Conservation (phyloP, 108 stramenopile species). For the Aurantiochytrium sp. region DNA sequence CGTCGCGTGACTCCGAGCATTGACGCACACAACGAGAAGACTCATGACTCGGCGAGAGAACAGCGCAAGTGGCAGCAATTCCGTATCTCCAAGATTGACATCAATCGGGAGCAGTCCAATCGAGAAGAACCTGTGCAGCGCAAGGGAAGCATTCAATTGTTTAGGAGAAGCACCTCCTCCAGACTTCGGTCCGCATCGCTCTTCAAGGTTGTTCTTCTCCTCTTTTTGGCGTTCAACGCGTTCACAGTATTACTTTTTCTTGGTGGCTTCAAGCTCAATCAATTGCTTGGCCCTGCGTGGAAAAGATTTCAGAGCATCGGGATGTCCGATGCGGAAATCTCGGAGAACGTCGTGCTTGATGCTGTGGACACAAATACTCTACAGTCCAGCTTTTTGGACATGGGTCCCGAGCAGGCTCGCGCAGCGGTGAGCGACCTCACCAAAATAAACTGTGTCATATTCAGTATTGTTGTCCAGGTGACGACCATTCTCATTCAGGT, state of each 20-base stretch:
- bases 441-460: background rate
- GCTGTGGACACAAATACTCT: background rate
- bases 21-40: background rate
- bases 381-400: background rate
- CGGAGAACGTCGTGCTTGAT: background rate
- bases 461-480: background rate
- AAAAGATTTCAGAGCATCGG: background rate
- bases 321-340: background rate
- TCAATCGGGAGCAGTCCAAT: background rate
- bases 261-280: background rate
- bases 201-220: background rate
- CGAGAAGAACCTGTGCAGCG: background rate
- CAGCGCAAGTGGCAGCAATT: background rate
- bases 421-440: background rate
- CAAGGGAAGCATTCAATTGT: background rate
- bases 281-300: background rate
- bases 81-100: background rate
- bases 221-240: background rate
- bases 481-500: slow-evolving; percentile 6
- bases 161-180: background rate
- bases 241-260: background rate
- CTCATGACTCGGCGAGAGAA: background rate
- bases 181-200: background rate
- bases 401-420: background rate
- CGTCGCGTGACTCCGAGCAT: background rate